These are phyloP conservation scores for Alternaria brassicae DNA, from an alignment of 2,329 filamentous ascomycete species.

Conservation along the genomic window DNA sequence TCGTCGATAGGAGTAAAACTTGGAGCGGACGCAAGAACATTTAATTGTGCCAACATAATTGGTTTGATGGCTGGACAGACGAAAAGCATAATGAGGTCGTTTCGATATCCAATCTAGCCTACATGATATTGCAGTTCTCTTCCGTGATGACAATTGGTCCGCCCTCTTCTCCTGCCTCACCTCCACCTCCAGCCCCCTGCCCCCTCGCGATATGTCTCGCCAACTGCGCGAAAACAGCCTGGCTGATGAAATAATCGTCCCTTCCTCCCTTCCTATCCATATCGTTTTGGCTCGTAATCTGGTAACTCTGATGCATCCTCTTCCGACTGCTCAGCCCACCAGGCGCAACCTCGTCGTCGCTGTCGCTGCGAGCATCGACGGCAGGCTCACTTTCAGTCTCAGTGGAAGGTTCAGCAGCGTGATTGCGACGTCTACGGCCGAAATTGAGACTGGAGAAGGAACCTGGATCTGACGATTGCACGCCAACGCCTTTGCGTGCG, in stretches of 20 bases:
- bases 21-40: not conserved
- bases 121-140: conserved; percentile 44
- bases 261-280: conserved; percentile 64
- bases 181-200: conserved; percentile 24
- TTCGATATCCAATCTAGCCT: not conserved
- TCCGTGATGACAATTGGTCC: conserved; percentile 39
- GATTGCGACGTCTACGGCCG: conserved; percentile 29
- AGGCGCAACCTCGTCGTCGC: conserved; percentile 50
- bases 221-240: conserved; percentile 48
- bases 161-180: conserved; percentile 31
- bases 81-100: not conserved
- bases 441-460: conserved; percentile 52
- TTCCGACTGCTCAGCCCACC: conserved; percentile 63
- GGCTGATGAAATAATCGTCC: conserved; percentile 64
- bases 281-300: conserved; percentile 69
- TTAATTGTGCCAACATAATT: not conserved
- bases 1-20: not conserved
- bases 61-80: not conserved
- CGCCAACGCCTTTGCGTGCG: conserved; percentile 65
- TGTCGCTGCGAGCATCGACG: conserved; percentile 23
- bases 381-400: conserved; percentile 4
- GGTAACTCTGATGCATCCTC: conserved; percentile 66
- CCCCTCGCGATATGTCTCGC: conserved; percentile 43
- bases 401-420: not conserved
- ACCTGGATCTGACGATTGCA: conserved; percentile 56